phyloP scores from a whole-genome alignment of 2,329 filamentous ascomycete species.

The Ascochyta clinopodiicola region DNA sequence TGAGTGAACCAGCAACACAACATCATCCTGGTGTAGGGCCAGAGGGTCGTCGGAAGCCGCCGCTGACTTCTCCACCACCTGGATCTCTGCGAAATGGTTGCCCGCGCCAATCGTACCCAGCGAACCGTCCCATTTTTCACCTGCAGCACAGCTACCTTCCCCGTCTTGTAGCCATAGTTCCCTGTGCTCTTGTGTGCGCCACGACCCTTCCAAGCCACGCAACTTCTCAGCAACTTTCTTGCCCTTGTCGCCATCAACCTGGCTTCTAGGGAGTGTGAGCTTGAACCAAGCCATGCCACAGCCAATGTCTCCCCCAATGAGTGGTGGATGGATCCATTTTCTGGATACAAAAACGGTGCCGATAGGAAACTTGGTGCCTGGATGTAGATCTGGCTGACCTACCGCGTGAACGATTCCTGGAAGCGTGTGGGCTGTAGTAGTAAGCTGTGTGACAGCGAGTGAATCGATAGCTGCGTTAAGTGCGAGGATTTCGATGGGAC shows the following conservation, averaged over 20 bases:
- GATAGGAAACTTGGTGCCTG: conserved; percentile 48
- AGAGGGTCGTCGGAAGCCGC: conserved; percentile 6
- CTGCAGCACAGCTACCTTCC: conserved; percentile 30
- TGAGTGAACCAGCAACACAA: conserved; percentile 48
- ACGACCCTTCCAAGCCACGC: conserved; percentile 46
- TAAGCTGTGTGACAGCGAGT: conserved; percentile 40
- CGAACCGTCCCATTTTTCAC: conserved; percentile 39
- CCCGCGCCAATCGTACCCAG: conserved; percentile 50
- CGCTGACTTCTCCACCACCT: conserved; percentile 43
- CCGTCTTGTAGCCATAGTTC: conserved; percentile 39
- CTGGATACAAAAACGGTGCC: conserved; percentile 46
- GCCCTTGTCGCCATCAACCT: conserved; percentile 44
- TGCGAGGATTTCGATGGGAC: conserved; percentile 33
- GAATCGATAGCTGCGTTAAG: conserved; percentile 38
- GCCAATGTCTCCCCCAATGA: conserved; percentile 50
- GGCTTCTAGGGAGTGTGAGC: conserved; percentile 36
- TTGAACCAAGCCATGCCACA: conserved; percentile 51
- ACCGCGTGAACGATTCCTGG: conserved; percentile 45
- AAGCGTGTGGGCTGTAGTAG: conserved; percentile 39
- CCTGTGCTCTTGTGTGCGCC: conserved; percentile 34
- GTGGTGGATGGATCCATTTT: conserved; percentile 47
- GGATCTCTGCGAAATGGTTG: conserved; percentile 50
- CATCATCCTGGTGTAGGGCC: conserved; percentile 36
- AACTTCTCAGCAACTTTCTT: conserved; percentile 46
- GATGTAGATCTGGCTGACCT: conserved; percentile 48